These are phyloP conservation scores for Terfezia boudieri DNA, from an alignment of 495 filamentous ascomycete species.

Conservation along the genomic window DNA sequence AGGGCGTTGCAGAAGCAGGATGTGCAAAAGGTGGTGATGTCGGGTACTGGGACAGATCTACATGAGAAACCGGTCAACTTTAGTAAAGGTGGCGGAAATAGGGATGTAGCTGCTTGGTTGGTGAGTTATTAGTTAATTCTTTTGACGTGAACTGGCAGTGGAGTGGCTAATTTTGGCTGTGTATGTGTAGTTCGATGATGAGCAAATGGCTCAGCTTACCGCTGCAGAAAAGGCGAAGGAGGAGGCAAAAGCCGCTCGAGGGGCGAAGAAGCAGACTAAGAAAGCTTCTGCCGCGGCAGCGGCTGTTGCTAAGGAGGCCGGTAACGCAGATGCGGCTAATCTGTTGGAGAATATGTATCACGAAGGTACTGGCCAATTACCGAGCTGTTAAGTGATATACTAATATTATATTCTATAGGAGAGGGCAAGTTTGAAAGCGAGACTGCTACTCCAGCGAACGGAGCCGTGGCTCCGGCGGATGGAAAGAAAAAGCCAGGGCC, in stretches of 20 bases:
- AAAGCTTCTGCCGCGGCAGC: constrained; percentile 28
- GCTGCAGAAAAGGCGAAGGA: constrained; percentile 17
- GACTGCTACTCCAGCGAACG: constrained; percentile 10
- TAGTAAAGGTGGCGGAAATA: constrained; percentile 18
- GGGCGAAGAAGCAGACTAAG: constrained; percentile 43
- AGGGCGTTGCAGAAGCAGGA: constrained; percentile 96
- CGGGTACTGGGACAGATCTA: constrained; percentile 49
- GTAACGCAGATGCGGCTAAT: constrained; percentile 22
- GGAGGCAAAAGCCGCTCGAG: constrained; percentile 18
- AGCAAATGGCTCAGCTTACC: constrained; percentile 24
- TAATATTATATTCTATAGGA: constrained; percentile 18
- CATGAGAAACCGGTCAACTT: constrained; percentile 33
- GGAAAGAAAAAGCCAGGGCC: constrained; percentile 12
- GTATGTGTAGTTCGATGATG: constrained; percentile 5
- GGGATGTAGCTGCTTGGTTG: constrained; percentile 18
- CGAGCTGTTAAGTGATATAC: no score
- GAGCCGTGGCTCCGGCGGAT: background rate
- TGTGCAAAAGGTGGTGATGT: constrained; percentile 95
- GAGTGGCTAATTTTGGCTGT: background rate
- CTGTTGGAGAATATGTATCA: constrained; percentile 93
- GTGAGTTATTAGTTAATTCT: constrained; percentile 11
- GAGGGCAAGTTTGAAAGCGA: constrained; percentile 16
- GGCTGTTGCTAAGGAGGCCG: constrained; percentile 17
- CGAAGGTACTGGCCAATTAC: constrained; percentile 43
- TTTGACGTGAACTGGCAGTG: background rate